A percentile compares a stretch with the other conserved stretches of the same genome.
Evolutionary conservation across 805 yeast genomes (phyloP).

Genomic region (Candida dajiaensis): DNA sequence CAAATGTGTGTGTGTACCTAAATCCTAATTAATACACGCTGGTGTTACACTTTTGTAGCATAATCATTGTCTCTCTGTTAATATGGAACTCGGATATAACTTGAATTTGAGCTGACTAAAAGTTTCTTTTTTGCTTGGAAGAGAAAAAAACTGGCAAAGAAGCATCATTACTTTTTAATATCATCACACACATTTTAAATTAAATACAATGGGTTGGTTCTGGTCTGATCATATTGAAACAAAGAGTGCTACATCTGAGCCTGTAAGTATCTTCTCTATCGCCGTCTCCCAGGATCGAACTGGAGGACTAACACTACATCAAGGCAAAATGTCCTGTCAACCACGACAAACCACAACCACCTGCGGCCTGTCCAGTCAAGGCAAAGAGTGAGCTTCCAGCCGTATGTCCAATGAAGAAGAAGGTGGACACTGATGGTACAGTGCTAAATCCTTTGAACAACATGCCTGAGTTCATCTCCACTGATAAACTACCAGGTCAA

Average conservation of each 20-base stretch:
- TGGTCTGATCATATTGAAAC: constrained; percentile 51
- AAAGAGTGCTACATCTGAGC: neutral
- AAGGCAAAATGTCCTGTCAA: constrained; percentile 35
- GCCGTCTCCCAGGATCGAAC: neutral
- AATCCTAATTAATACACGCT: too few relatives aligned
- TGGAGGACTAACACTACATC: neutral
- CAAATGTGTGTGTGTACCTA: too few relatives aligned
- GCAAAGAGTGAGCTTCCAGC: constrained; percentile 24
- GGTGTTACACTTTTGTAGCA: neutral
- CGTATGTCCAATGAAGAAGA: constrained; percentile 34
- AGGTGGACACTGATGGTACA: constrained; percentile 12
- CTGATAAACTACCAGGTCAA: constrained; percentile 74
- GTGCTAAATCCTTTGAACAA: constrained; percentile 76
- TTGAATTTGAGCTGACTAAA: neutral
- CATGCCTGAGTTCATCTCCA: constrained; percentile 74
- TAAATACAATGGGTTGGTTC: constrained; percentile 73
- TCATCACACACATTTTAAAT: neutral
- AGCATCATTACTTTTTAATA: neutral
- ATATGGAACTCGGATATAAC: neutral
- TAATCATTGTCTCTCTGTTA: neutral
- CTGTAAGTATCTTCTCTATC: neutral
- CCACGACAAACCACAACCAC: constrained; percentile 24
- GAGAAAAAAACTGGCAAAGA: neutral
- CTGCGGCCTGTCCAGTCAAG: constrained; percentile 36
- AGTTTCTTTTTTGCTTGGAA: neutral